A percentile compares a stretch with the other conserved stretches of the same genome.
phyloP scores from a whole-genome alignment of 371 early-diverging fungal species.

The Mortierella sp. region DNA sequence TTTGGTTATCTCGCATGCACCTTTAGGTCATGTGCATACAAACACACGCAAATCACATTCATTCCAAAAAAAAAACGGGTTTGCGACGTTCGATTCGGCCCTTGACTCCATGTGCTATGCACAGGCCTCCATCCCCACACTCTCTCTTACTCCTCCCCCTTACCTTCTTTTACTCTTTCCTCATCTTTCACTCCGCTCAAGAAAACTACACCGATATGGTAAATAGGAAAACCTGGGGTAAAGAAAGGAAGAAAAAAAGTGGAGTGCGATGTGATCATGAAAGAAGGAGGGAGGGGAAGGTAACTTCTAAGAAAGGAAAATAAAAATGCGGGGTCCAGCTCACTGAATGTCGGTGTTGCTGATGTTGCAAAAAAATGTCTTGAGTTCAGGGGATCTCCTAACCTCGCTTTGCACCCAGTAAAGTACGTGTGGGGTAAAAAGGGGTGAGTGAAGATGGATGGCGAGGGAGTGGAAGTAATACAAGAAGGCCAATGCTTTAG shows the following conservation, averaged over 20 bases:
- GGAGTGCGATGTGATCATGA: neutral
- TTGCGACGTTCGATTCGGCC: neutral
- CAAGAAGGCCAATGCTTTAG: neutral
- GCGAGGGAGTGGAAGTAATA: neutral
- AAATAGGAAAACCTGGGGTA: constrained; percentile 8
- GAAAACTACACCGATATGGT: constrained; percentile 10
- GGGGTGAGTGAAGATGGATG: neutral
- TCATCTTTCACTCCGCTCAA: neutral
- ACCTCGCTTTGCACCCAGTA: neutral
- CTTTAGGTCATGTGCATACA: neutral
- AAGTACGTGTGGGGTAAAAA: neutral
- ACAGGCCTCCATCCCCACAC: neutral
- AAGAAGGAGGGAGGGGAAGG: neutral
- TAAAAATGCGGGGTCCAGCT: constrained; percentile 13
- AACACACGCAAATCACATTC: neutral
- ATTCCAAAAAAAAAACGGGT: neutral
- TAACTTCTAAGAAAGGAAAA: neutral
- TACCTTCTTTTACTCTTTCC: neutral
- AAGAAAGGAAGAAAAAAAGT: neutral
- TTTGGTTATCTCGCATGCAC: neutral
- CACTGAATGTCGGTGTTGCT: neutral
- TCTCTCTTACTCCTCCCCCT: neutral
- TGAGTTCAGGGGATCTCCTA: neutral
- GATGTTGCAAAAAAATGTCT: too few relatives aligned
- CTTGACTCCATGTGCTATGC: neutral